Conservation (phyloP, 768 basidiomycete genomes). For the Lentinula sp. region DNA sequence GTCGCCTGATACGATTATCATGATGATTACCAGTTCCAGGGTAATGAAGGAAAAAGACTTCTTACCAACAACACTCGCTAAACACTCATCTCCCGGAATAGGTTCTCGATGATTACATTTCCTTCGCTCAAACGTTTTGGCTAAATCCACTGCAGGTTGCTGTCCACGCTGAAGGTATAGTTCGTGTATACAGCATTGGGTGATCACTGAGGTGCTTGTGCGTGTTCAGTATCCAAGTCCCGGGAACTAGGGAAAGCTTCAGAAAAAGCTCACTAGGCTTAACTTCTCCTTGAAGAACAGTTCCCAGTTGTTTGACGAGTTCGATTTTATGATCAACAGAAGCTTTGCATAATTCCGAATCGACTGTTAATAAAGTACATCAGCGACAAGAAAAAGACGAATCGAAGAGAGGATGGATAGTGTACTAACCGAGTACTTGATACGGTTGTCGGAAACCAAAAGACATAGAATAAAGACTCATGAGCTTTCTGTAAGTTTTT, state of each 20-base stretch:
- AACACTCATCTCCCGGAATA: conserved; percentile 81
- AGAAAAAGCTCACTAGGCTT: conserved; percentile 75
- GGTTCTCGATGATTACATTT: conserved; percentile 92
- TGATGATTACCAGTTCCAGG: not conserved
- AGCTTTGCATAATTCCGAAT: conserved; percentile 75
- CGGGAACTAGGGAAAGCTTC: conserved; percentile 1
- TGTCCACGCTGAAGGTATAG: conserved; percentile 77
- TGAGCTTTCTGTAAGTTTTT: conserved; percentile 91
- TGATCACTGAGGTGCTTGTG: conserved; percentile 80
- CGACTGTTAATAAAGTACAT: conserved; percentile 43
- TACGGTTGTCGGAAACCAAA: conserved; percentile 94
- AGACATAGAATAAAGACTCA: conserved; percentile 80
- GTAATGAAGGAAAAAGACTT: not conserved
- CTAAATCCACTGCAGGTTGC: conserved; percentile 79
- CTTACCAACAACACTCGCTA: conserved; percentile 76
- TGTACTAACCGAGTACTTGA: conserved; percentile 73
- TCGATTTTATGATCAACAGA: conserved; percentile 69
- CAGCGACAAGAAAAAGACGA: conserved; percentile 5
- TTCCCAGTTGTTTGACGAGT: conserved; percentile 64
- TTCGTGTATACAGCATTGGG: conserved; percentile 94
- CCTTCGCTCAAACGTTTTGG: conserved; percentile 88
- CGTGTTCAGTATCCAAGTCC: conserved; percentile 24
- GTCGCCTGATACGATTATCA: conserved; percentile 39
- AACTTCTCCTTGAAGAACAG: conserved; percentile 78
- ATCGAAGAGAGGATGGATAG: not conserved